These are phyloP conservation scores for Chrysosporium keratinophilum DNA, from an alignment of 2,329 filamentous ascomycete species.

Conservation along the genomic window DNA sequence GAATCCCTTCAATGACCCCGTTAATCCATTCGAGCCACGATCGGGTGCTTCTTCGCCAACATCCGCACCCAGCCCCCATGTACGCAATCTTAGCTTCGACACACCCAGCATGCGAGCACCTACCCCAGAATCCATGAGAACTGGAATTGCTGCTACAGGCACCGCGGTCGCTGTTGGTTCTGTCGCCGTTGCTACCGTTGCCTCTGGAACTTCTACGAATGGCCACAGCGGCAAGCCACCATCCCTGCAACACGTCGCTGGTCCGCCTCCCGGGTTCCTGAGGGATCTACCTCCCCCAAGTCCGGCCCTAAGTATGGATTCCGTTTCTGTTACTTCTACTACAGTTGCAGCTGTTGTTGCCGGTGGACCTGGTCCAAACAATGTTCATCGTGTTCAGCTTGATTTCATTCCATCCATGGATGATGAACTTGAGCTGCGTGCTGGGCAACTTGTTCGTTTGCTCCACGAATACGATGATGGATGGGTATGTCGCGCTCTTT, in stretches of 20 bases:
- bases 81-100: conserved; percentile 33
- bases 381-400: conserved; percentile 85
- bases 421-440: conserved; percentile 73
- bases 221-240: conserved; percentile 18
- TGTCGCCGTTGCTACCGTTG: conserved; percentile 22
- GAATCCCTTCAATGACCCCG: conserved; percentile 43
- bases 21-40: conserved; percentile 62
- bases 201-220: conserved; percentile 17
- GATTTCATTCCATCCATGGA: conserved; percentile 89
- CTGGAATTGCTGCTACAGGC: conserved; percentile 32
- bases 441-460: conserved; percentile 75
- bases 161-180: conserved; percentile 34
- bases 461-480: conserved; percentile 97
- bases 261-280: conserved; percentile 1
- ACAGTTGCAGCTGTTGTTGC: conserved; percentile 50
- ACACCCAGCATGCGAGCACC: conserved; percentile 34
- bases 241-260: conserved; percentile 18
- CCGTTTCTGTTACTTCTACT: conserved; percentile 33
- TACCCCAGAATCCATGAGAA: conserved; percentile 32
- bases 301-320: conserved; percentile 21
- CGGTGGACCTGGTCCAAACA: conserved; percentile 48
- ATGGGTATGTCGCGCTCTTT: conserved; percentile 59
- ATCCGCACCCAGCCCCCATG: conserved; percentile 19
- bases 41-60: conserved; percentile 37
- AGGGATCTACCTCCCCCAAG: conserved; percentile 19